Conservation (phyloP, 164 flowering plant species). For the Nelumbo lutea region DNA sequence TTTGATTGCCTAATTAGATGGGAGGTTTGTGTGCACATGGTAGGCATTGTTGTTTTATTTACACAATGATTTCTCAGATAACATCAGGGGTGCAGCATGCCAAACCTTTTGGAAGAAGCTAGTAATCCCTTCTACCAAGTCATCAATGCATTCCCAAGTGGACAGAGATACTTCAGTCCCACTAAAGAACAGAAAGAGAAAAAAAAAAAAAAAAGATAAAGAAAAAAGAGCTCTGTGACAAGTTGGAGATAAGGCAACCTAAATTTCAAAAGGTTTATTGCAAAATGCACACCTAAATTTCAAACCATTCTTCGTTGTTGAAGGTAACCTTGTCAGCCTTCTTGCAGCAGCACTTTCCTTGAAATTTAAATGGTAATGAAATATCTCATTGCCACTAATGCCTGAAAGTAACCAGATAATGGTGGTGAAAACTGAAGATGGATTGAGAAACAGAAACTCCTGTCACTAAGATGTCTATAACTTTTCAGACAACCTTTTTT, state of each 20-base stretch:
- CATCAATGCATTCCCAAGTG: slow-evolving; percentile 28
- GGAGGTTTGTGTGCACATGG: not conserved
- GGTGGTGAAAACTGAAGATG: not conserved
- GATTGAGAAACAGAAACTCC: not conserved
- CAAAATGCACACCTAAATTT: slow-evolving; percentile 51
- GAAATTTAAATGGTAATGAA: slow-evolving; percentile 42
- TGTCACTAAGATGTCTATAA: not conserved
- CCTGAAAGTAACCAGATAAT: slow-evolving; percentile 36
- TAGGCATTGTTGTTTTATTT: not conserved
- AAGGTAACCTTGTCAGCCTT: slow-evolving; percentile 48
- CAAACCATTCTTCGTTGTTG: slow-evolving; percentile 46
- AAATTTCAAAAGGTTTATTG: not conserved
- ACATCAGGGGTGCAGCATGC: not conserved
- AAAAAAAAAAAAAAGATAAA: not conserved
- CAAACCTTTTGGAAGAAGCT: slow-evolving; percentile 49
- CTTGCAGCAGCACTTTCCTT: slow-evolving; percentile 35
- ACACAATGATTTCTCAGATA: not conserved
- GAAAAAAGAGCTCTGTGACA: not conserved
- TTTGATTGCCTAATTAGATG: no score
- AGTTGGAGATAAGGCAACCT: slow-evolving; percentile 3
- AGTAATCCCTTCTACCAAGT: slow-evolving; percentile 30
- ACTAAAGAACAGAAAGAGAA: slow-evolving; percentile 28
- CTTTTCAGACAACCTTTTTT: not conserved
- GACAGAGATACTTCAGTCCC: slow-evolving; percentile 62
- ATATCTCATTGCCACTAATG: slow-evolving; percentile 43